Evolutionary conservation across 164 flowering plant genomes (phyloP).

Genomic region (Saururus chinensis): DNA sequence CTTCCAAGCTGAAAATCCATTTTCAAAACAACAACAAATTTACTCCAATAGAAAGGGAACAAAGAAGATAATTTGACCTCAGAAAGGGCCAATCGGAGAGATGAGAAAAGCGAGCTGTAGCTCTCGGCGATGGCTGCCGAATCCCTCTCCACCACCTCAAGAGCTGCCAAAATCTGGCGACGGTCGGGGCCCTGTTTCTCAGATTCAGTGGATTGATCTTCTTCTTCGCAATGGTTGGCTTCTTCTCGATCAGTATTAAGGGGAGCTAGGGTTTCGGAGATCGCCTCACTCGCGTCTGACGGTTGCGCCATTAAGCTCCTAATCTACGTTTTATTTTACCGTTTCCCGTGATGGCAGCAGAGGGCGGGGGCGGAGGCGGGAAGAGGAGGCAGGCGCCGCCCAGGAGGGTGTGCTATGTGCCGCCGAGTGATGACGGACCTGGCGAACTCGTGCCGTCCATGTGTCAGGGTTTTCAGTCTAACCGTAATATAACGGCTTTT

Average conservation of each 20-base stretch:
- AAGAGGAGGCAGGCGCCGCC: no score
- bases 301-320: background rate
- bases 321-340: no score
- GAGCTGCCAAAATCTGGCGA: constrained; percentile 44
- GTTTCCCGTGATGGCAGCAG: no score
- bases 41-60: background rate
- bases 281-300: constrained; percentile 1
- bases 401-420: no score
- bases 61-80: constrained; percentile 27
- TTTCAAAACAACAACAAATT: no score
- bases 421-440: no score
- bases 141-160: constrained; percentile 80
- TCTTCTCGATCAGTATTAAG: constrained; percentile 1
- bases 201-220: background rate
- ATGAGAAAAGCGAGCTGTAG: constrained; percentile 75
- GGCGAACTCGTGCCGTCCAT: no score
- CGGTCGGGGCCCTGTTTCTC: constrained; percentile 13
- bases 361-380: no score
- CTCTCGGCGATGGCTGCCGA: constrained; percentile 83
- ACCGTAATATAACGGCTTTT: no score
- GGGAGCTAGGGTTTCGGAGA: constrained; percentile 1
- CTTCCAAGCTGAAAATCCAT: no score
- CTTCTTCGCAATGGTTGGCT: background rate
- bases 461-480: no score
- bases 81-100: constrained; percentile 76